Percentiles rank a stretch among this genome's conserved stretches.
These are phyloP conservation scores for Tolypocladium amazonense DNA, from an alignment of 2,329 filamentous ascomycete genomes.

Conservation along the genomic window DNA sequence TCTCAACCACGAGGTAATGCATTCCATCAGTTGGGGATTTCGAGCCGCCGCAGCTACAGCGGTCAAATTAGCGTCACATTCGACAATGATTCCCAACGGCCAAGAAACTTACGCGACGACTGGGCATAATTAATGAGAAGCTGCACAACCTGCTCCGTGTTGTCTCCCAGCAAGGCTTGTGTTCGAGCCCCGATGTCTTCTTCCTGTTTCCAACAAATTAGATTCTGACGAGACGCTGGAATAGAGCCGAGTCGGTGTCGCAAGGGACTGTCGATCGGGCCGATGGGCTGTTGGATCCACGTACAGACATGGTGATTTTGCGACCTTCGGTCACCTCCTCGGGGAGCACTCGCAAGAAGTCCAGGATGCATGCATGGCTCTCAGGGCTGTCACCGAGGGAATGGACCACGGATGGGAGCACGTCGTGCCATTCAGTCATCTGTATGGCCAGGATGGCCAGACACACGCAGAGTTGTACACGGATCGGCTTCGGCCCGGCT, in stretches of 20 bases:
- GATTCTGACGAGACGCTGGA: constrained; percentile 22
- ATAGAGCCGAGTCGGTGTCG: constrained; percentile 23
- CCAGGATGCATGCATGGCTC: constrained; percentile 78
- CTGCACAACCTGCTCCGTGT: constrained; percentile 76
- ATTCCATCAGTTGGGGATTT: constrained; percentile 87
- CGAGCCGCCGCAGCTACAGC: constrained; percentile 59
- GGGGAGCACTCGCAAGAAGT: constrained; percentile 92
- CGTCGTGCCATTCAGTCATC: constrained; percentile 92
- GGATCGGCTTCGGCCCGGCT: constrained; percentile 69
- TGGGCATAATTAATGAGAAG: constrained; percentile 85
- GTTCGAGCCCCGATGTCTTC: constrained; percentile 84
- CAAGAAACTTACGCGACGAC: constrained; percentile 63
- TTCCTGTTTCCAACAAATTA: constrained; percentile 60
- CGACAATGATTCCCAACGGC: not conserved
- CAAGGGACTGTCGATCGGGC: constrained; percentile 21
- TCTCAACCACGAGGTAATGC: constrained; percentile 91
- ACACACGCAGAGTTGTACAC: constrained; percentile 90
- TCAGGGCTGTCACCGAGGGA: constrained; percentile 66
- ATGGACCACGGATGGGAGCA: constrained; percentile 69
- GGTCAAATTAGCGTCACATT: not conserved
- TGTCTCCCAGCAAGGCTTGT: constrained; percentile 80
- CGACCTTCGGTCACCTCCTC: constrained; percentile 99
- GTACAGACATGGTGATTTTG: constrained; percentile 98
- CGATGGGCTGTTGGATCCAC: constrained; percentile 53
- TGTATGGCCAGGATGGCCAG: constrained; percentile 91